These are phyloP conservation scores for Blastocystis sp. DNA, from an alignment of 352 stramenopile species.

Conservation along the genomic window DNA sequence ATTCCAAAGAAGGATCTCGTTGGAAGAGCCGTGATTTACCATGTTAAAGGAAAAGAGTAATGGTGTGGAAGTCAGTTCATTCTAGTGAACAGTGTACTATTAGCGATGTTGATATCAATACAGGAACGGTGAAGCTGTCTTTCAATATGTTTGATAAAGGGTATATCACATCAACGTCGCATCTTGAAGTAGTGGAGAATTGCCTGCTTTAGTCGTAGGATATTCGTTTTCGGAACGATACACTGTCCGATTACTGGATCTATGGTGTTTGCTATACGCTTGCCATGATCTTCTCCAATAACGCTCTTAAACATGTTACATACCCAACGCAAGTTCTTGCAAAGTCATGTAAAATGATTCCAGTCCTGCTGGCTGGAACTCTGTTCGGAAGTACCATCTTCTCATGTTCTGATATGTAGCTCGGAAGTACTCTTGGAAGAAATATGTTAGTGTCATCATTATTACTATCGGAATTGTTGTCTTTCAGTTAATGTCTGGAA, in stretches of 20 bases:
- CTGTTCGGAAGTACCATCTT: conserved; percentile 59
- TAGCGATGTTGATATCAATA: conserved; percentile 38
- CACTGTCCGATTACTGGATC: conserved; percentile 46
- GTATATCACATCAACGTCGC: background rate
- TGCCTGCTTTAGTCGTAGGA: conserved; percentile 72
- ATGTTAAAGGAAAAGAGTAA: conserved; percentile 34
- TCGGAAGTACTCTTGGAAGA: conserved; percentile 74
- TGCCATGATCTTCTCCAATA: conserved; percentile 82
- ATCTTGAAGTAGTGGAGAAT: background rate
- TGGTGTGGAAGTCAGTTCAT: background rate
- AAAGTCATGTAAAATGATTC: conserved; percentile 98
- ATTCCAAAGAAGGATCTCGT: conserved; percentile 39
- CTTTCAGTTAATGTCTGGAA: conserved; percentile 72
- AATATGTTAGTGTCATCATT: conserved; percentile 81
- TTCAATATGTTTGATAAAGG: conserved; percentile 58
- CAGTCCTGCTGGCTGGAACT: conserved; percentile 76
- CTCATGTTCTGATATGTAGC: background rate
- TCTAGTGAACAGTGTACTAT: conserved; percentile 20
- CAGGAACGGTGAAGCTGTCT: conserved; percentile 10
- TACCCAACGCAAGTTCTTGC: conserved; percentile 94
- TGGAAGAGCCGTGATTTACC: conserved; percentile 22
- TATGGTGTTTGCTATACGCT: conserved; percentile 72
- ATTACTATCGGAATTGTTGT: conserved; percentile 75
- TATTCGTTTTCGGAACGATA: conserved; percentile 63
- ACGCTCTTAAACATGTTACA: conserved; percentile 82